A percentile compares a stretch with the other conserved stretches of the same genome.
phyloP scores from a whole-genome alignment of 2,329 filamentous ascomycete genomes.

The Pestalotiopsis sp. region DNA sequence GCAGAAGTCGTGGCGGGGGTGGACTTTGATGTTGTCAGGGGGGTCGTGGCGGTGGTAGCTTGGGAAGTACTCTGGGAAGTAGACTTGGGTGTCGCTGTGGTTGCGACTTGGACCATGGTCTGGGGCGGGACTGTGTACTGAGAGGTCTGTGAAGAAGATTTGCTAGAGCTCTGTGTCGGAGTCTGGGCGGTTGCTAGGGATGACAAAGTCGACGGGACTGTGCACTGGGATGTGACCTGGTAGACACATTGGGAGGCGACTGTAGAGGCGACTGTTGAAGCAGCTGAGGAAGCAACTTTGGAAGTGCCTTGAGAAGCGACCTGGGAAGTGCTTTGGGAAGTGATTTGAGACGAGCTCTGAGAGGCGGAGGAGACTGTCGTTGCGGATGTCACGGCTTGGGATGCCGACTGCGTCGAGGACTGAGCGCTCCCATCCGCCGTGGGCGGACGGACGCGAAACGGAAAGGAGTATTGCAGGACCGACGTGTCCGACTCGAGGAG shows the following conservation, averaged over 20 bases:
- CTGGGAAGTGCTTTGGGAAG: not conserved
- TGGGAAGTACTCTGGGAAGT: not conserved
- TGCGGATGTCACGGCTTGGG: not conserved
- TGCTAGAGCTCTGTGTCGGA: not conserved
- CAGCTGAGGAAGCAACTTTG: too few relatives aligned
- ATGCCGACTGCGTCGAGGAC: not conserved
- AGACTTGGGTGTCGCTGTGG: not conserved
- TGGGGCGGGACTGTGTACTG: not conserved
- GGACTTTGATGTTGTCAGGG: not conserved
- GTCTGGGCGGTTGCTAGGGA: not conserved
- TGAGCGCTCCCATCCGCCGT: not conserved
- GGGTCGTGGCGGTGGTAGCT: not conserved
- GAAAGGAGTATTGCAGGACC: constrained; percentile 2
- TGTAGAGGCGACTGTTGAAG: not conserved
- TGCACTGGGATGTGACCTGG: not conserved
- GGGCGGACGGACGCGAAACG: not conserved
- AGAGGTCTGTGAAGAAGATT: not conserved
- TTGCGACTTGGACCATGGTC: too few relatives aligned
- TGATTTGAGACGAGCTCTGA: not conserved
- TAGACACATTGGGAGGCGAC: not conserved
- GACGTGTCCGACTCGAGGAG: not conserved
- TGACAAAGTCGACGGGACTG: not conserved
- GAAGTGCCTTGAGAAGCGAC: not conserved
- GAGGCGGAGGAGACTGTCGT: not conserved
- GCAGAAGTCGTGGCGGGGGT: not conserved